Conservation (phyloP, 73 alveolate genomes). For the Tetrahymena thermophila region DNA sequence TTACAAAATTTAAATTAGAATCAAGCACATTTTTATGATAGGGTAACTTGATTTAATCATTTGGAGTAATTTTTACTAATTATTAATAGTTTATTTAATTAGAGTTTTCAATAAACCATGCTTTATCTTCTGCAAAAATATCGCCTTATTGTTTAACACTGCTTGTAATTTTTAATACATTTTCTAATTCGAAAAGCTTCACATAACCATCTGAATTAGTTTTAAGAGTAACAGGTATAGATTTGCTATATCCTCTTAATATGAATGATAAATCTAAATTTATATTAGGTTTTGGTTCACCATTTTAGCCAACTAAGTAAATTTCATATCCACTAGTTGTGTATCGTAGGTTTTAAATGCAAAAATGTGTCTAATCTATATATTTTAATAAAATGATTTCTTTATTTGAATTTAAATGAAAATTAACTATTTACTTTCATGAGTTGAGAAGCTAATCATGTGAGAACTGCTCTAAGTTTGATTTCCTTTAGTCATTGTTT, state of each 20-base stretch:
- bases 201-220: slow-evolving; percentile 16
- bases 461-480: neutral
- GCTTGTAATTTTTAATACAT: neutral
- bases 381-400: neutral
- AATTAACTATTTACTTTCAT: neutral
- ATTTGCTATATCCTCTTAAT: neutral
- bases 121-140: neutral
- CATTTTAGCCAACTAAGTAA: slow-evolving; percentile 17
- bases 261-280: neutral
- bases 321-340: slow-evolving; percentile 18
- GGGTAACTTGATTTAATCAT: neutral
- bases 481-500: neutral
- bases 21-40: neutral
- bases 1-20: neutral
- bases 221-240: neutral
- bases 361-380: neutral
- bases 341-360: slow-evolving; percentile 3
- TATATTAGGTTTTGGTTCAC: slow-evolving; percentile 9
- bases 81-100: neutral
- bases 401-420: neutral
- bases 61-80: neutral
- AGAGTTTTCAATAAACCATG: neutral
- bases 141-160: neutral
- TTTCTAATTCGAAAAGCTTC: neutral
- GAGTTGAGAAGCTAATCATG: neutral